Conservation (phyloP, 345 rosid genomes). For the Syzygium grande region DNA sequence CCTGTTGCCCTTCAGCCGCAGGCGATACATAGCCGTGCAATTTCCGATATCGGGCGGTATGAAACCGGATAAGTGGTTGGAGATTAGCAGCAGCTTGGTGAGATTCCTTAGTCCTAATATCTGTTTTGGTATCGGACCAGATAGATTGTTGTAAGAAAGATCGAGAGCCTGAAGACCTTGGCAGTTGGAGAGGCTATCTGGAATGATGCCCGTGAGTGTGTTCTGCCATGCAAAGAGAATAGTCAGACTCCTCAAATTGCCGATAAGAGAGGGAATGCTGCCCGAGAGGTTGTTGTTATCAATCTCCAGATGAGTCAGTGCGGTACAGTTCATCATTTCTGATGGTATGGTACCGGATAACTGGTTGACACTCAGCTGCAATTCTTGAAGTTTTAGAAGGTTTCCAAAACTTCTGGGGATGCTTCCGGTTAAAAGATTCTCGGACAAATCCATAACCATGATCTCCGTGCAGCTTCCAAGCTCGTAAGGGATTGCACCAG, state of each 20-base stretch:
- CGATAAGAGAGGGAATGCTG: conserved; percentile 59
- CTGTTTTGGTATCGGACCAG: conserved; percentile 62
- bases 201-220: conserved; percentile 65
- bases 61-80: conserved; percentile 66
- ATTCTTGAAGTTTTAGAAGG: conserved; percentile 32
- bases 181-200: conserved; percentile 61
- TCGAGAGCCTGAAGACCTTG: conserved; percentile 83
- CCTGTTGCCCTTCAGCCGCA: conserved; percentile 58
- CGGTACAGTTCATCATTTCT: conserved; percentile 28
- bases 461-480: conserved; percentile 34
- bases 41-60: conserved; percentile 82
- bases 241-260: conserved; percentile 61
- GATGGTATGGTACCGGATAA: conserved; percentile 25
- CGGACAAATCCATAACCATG: conserved; percentile 30
- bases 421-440: conserved; percentile 27
- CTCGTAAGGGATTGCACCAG: conserved; percentile 32
- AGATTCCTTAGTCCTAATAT: conserved; percentile 64
- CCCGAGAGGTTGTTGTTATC: conserved; percentile 79
- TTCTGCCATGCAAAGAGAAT: conserved; percentile 91
- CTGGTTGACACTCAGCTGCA: conserved; percentile 36
- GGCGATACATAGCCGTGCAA: conserved; percentile 60
- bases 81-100: conserved; percentile 70
- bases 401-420: conserved; percentile 29
- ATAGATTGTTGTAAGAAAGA: conserved; percentile 72
- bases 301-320: conserved; percentile 43